Base-by-base conservation (phyloP, 768 basidiomycete genomes). In the Scleroderma bovista region DNA sequence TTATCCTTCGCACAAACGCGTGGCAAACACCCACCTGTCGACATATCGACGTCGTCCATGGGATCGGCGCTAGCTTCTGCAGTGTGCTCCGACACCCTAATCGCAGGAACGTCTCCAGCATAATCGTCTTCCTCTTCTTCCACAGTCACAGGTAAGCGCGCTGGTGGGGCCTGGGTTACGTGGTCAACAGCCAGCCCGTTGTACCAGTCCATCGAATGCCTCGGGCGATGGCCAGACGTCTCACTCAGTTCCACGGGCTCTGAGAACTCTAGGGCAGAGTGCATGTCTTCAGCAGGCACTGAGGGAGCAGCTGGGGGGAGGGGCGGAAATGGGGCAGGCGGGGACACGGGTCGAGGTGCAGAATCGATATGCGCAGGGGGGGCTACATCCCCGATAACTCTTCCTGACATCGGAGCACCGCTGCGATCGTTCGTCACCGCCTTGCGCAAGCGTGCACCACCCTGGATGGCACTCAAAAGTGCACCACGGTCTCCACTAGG, bases 201-300 rank as follows among this genome's bases (percentile, higher is more conserved):
- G 62, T 90, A 93, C 94, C 94, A 98, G 59, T 92, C 93, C 3
- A 95, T 86, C 7, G 84, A 86, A 65, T 93, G 86, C 51, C 83
- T 74, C 58, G 86, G 79, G 48, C 68, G 75, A 31, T 75, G 69
- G 33, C 62, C 54, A 33, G 55, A 49, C 31, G 58, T 65, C 34
- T 34, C 48, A 44, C 38, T 49, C 46, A 50, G 31, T 16, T 36
- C 55, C 47, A 61, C 60, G 2, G 42, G 36, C 20, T 29, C 5
- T 9, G 26, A 29, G 5, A 29, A 29, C 26, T 29, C 26, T 29
- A 9, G 26, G 26, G 26, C 9, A 38, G 32, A 15, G n/a, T 17
- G 19, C 29, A 12, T 32, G n/a, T n/a, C n/a, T n/a, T n/a, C n/a
- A n/a, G n/a, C n/a, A n/a, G n/a, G n/a, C n/a, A n/a, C n/a, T n/a